Percentiles rank a stretch among this genome's conserved stretches.
These are phyloP conservation scores for Pythium pectinolyticum DNA, from an alignment of 352 stramenopile species.

Conservation along the genomic window DNA sequence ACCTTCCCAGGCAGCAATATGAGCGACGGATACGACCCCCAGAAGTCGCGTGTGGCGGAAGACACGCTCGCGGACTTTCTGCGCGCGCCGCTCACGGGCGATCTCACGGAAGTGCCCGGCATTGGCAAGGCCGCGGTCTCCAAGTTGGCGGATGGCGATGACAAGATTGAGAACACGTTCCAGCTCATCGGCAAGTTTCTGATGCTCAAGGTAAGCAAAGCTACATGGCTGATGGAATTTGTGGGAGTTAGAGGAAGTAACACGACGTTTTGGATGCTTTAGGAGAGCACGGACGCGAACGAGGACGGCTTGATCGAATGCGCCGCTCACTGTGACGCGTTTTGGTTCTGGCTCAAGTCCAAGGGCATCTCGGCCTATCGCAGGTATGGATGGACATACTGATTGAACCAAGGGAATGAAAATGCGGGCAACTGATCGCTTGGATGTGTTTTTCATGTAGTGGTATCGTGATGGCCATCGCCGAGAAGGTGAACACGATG, in stretches of 20 bases:
- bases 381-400: constrained; percentile 40
- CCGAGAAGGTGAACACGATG: constrained; percentile 97
- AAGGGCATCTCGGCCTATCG: constrained; percentile 95
- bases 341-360: constrained; percentile 96
- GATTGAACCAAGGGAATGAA: not conserved
- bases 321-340: constrained; percentile 94
- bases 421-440: not conserved
- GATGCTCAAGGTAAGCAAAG: constrained; percentile 67
- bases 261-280: constrained; percentile 29
- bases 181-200: constrained; percentile 96
- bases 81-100: constrained; percentile 86
- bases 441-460: constrained; percentile 37
- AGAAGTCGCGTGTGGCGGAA: constrained; percentile 90
- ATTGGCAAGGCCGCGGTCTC: constrained; percentile 90
- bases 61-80: constrained; percentile 93
- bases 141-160: constrained; percentile 83
- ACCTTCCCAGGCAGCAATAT: constrained; percentile 30
- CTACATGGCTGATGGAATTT: not conserved
- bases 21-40: constrained; percentile 89
- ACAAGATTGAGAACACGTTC: constrained; percentile 96
- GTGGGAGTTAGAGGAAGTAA: constrained; percentile 27
- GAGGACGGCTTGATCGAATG: constrained; percentile 90
- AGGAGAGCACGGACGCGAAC: constrained; percentile 84
- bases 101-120: constrained; percentile 94
- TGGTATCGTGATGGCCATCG: constrained; percentile 96